Evolutionary conservation across 495 filamentous ascomycete genomes (phyloP), one percentile per base, ranked within the genome.

Genomic region (Penicillium ochrochloron): DNA sequence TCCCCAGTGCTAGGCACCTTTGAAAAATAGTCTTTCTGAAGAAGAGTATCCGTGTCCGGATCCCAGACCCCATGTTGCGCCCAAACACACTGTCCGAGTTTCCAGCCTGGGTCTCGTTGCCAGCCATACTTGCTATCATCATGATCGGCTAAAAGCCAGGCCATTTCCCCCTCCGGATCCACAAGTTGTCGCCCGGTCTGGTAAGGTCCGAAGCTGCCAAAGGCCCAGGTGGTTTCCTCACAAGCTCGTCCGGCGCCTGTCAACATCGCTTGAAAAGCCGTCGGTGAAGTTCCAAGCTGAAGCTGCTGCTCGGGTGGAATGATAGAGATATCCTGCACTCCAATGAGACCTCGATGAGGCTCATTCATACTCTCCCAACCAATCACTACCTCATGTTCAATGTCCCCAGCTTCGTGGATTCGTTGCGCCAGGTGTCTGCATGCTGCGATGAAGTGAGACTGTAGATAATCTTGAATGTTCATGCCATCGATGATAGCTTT

Each of bases 51-150:
- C 8, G 83, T 89, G 0, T 83, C 81, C 9, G 91, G 90, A 71
- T 98, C 93, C 95, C 95, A 99, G 0, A 98, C 87, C 5, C 93
- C 94, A 76, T 98, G 93, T 66, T 98, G 95, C 14, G 96, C 95
- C 95, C 95, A 99, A 33, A 98, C 66, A 72, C 95, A 97, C 75
- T 96, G 88, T 17, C 94, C 96, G 11, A 99, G 76, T 68, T 89
- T 95, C 95, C 95, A 99, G 10, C 80, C 87, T 14, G 90, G 85
- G 70, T 95, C 93, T 66, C 95, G 85, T 66, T 89, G 92, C 88
- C 92, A 99, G 41, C 92, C 93, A 71, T 99, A 99, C 62, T 87
- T 84, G 3, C 85, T 86, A 59, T 98, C 96, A 71, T 97, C 90
- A 72, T 93, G 91, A 46, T 85, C 87, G 15, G 79, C 81, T 17